Percentiles rank a stretch among this genome's conserved stretches.
These are phyloP conservation scores for Porphyrellus sp. DNA, from an alignment of 1,284 basidiomycete genomes.

Conservation along the genomic window DNA sequence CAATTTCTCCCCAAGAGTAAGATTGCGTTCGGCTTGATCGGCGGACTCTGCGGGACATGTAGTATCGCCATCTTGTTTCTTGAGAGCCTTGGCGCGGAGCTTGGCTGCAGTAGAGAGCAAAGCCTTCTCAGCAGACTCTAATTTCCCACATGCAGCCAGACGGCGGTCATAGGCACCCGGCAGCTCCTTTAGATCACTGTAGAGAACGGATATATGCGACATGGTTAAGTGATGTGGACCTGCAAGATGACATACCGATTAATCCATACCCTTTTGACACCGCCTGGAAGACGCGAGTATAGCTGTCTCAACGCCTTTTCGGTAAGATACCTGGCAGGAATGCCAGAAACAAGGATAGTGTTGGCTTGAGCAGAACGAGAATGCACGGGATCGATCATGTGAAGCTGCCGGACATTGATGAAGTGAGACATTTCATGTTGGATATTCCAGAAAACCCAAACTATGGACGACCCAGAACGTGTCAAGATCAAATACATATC, in stretches of 20 bases:
- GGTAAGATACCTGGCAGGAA: slow-evolving; percentile 76
- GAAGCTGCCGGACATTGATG: slow-evolving; percentile 77
- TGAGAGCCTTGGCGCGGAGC: slow-evolving; percentile 47
- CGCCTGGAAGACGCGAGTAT: slow-evolving; percentile 79
- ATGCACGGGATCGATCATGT: slow-evolving; percentile 76
- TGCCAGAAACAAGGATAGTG: slow-evolving; percentile 86
- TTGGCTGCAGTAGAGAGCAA: slow-evolving; percentile 77
- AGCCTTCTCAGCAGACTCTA: slow-evolving; percentile 82
- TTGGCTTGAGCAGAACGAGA: slow-evolving; percentile 76
- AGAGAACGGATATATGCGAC: neutral
- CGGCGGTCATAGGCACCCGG: slow-evolving; percentile 83
- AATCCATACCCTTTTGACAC: slow-evolving; percentile 87
- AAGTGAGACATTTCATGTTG: slow-evolving; percentile 80
- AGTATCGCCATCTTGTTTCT: slow-evolving; percentile 33
- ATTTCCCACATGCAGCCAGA: slow-evolving; percentile 66
- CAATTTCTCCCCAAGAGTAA: slow-evolving; percentile 48
- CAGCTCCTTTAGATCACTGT: slow-evolving; percentile 73
- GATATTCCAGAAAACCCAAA: slow-evolving; percentile 84
- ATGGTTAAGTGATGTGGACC: neutral
- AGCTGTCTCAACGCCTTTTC: slow-evolving; percentile 62
- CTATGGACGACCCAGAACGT: slow-evolving; percentile 36
- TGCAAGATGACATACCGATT: slow-evolving; percentile 49
- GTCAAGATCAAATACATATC: slow-evolving; percentile 1
- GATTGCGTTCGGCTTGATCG: slow-evolving; percentile 44
- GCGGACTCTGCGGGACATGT: slow-evolving; percentile 18